Evolutionary conservation across 1,284 basidiomycete genomes (phyloP), one percentile per base, ranked within the genome.

Genomic region (Tetrapyrgos nigripes): DNA sequence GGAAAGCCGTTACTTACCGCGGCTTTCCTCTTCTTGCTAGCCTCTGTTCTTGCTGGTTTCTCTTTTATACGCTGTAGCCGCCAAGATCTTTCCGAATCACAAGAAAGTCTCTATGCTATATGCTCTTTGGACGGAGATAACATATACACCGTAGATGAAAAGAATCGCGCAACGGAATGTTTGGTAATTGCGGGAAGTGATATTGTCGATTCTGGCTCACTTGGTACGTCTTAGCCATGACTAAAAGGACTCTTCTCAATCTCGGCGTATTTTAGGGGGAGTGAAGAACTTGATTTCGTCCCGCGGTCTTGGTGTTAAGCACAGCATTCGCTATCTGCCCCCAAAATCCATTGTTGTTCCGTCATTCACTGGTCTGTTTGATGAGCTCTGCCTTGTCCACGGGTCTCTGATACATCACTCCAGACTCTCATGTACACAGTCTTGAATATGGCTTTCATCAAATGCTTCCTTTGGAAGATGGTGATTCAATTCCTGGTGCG

Each of bases 381-480:
- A 13, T 6, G 4, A 26, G 35, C 2, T 35, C 13, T 24, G 19
- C 35, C 31, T 31, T 11, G 3, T 33, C 26, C 27, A 14, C 29
- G n/a, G 5, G 46, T 44, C 24, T 27, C 28, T 43, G 3, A 43
- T 26, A 11, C 4, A 28, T 35, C 33, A 40, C 24, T n/a, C 3
- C 9, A 59, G 43, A 62, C 13, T 67, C 54, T 3, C 54, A 56
- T 31, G 54, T 57, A n/a, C 55, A 51, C 11, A 50, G 48, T 9
- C 55, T 57, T n/a, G 47, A 50, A 29, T 57, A 50, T 28, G 55
- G 50, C n/a, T 57, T 51, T 28, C 49, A 51, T 28, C 31, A 44
- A n/a, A 37, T 51, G 10, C 23, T 51, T 33, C 55, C 55, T 44
- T 31, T 57, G 9, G 55, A 57, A 23, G 49, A 51, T 21, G 55